Conservation (phyloP, 805 yeast genomes). For the Candida easanensis region DNA sequence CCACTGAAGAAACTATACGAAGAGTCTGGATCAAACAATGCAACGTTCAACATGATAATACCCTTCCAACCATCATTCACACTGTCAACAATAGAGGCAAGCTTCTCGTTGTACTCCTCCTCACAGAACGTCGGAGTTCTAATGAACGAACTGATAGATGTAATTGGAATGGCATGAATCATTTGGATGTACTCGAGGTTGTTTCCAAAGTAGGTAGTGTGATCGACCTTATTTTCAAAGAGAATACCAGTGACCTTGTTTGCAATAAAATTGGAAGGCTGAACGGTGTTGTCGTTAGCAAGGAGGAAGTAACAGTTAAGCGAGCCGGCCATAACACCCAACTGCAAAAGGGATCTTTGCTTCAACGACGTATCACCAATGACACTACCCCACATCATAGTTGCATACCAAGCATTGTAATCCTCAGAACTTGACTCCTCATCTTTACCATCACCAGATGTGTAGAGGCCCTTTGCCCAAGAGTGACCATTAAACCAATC, state of each 20-base stretch:
- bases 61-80: slow-evolving; percentile 74
- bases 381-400: slow-evolving; percentile 62
- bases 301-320: slow-evolving; percentile 55
- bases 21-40: slow-evolving; percentile 63
- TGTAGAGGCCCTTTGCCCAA: slow-evolving; percentile 72
- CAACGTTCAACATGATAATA: slow-evolving; percentile 67
- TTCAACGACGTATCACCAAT: slow-evolving; percentile 52
- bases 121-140: slow-evolving; percentile 51
- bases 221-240: slow-evolving; percentile 72
- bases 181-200: slow-evolving; percentile 75
- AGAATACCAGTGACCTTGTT: slow-evolving; percentile 73
- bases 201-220: slow-evolving; percentile 72
- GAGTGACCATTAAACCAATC: slow-evolving; percentile 81
- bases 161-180: slow-evolving; percentile 74
- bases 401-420: slow-evolving; percentile 66
- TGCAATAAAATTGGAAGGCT: slow-evolving; percentile 52
- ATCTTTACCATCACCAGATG: slow-evolving; percentile 73
- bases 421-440: slow-evolving; percentile 76
- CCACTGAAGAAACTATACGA: slow-evolving; percentile 63
- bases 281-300: slow-evolving; percentile 48
- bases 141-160: slow-evolving; percentile 62
- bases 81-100: slow-evolving; percentile 41
- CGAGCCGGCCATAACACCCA: slow-evolving; percentile 55
- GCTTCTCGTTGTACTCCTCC: slow-evolving; percentile 61
- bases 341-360: slow-evolving; percentile 53